Base-by-base conservation (phyloP, 768 basidiomycete species). In the Mrakia frigida region DNA sequence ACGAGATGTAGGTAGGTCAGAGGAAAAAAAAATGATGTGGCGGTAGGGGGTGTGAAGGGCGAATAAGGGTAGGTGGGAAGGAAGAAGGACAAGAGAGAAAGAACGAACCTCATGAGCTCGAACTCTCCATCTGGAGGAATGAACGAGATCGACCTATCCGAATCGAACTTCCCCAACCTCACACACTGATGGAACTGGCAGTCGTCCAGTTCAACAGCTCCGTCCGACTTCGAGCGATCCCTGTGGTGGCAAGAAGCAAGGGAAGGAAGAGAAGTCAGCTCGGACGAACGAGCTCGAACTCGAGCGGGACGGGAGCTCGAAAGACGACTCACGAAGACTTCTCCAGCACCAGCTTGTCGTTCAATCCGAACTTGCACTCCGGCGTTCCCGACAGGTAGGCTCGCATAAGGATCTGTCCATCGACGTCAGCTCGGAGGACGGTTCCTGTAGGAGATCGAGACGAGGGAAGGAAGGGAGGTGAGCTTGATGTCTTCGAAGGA, bases 131-230 rank as follows among this genome's bases (percentile, higher is more conserved):
- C 97, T 3, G 97, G 97, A 0, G 97, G 97, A 50, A 98, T 90
- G 84, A 98, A 98, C 81, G 91, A 94, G 84, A 99, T 98, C 1
- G 93, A 94, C 61, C 97, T 88, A 74, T 89, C 90, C 7, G 92
- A 90, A 82, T 98, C 95, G 81, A 98, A 99, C 83, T 95, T 94
- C 79, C 92, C 90, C 60, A 99, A 85, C 76, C 94, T 88, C 33
- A 99, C 97, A 82, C 97, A 99, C 83, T 99, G 97, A 80, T 99
- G 97, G 87, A 98, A 98, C 75, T 92, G 92, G 83, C 96, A 98
- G 82, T 99, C 97, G 81, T 99, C 97, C 65, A 98, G 85, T 82
- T 98, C 95, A 46, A 99, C 96, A 3, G 93, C 92, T 69, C 83
- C 82, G 68, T 85, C 83, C 2, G 85, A 85, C 67, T 81, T 81